Evolutionary conservation across 257 asterid genomes (phyloP).

Genomic region (Agastache rugosa): DNA sequence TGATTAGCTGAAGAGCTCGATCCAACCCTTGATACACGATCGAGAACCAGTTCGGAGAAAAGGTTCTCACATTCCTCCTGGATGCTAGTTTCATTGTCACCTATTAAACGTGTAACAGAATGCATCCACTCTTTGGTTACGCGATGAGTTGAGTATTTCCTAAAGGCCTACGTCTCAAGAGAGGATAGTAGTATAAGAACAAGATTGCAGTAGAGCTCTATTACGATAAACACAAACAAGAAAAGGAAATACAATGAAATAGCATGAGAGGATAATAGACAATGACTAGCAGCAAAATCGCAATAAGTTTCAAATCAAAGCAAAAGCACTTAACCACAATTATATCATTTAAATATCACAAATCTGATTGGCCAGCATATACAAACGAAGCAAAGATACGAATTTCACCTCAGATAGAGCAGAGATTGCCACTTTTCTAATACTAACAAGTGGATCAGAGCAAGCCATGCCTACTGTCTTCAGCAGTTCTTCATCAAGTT

Average conservation of each 20-base stretch:
- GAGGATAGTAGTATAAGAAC: slow-evolving; percentile 27
- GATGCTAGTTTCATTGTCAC: slow-evolving; percentile 89
- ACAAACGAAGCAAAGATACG: slow-evolving; percentile 11
- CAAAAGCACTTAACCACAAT: slow-evolving; percentile 5
- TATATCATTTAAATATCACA: slow-evolving; percentile 7
- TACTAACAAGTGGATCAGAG: slow-evolving; percentile 97
- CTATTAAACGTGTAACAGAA: slow-evolving; percentile 76
- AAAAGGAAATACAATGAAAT: slow-evolving; percentile 15
- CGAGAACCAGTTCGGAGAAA: slow-evolving; percentile 80
- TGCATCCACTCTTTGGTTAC: slow-evolving; percentile 90
- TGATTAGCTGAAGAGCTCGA: slow-evolving; percentile 39
- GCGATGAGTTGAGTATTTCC: slow-evolving; percentile 53
- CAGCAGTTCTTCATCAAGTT: slow-evolving; percentile 73
- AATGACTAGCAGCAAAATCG: slow-evolving; percentile 22
- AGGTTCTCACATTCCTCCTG: slow-evolving; percentile 96
- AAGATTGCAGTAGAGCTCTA: slow-evolving; percentile 4
- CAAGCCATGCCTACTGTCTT: slow-evolving; percentile 88
- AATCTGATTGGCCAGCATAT: slow-evolving; percentile 1
- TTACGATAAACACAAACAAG: slow-evolving; percentile 9
- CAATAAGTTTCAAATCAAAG: slow-evolving; percentile 18
- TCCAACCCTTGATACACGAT: slow-evolving; percentile 64
- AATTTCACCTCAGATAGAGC: slow-evolving; percentile 91
- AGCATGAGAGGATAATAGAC: not conserved
- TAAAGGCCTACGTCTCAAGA: slow-evolving; percentile 66
- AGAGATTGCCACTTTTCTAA: slow-evolving; percentile 81